These are phyloP conservation scores for Pythium oligandrum DNA, from an alignment of 352 stramenopile species.

Conservation along the genomic window DNA sequence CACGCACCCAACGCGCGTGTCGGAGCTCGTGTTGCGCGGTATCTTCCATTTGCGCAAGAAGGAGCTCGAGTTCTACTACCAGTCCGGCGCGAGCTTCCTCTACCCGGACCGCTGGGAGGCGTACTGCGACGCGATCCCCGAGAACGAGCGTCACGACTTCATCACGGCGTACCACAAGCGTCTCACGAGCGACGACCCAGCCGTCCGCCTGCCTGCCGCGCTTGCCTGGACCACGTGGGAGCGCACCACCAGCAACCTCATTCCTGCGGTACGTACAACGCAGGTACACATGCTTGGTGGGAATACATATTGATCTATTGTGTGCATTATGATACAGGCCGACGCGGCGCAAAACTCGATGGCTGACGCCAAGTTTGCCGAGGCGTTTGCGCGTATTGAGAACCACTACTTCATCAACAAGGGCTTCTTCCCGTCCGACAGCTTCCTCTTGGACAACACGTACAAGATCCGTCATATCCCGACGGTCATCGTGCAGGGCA, in stretches of 20 bases:
- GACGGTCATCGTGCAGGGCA: conserved; percentile 88
- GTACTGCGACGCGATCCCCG: conserved; percentile 84
- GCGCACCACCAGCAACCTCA: conserved; percentile 81
- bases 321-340: conserved; percentile 16
- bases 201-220: conserved; percentile 73
- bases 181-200: conserved; percentile 84
- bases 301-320: conserved; percentile 4
- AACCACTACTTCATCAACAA: conserved; percentile 92
- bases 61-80: conserved; percentile 94
- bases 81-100: conserved; percentile 82
- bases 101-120: conserved; percentile 90
- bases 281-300: not conserved
- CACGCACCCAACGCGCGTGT: conserved; percentile 75
- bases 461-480: conserved; percentile 91
- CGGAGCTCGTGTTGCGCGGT: conserved; percentile 88
- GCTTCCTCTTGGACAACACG: conserved; percentile 87
- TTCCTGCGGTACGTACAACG: conserved; percentile 36
- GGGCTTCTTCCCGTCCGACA: conserved; percentile 85
- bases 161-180: conserved; percentile 87
- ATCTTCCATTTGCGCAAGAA: conserved; percentile 90
- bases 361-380: conserved; percentile 74
- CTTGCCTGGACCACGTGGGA: conserved; percentile 92
- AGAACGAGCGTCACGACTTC: conserved; percentile 77
- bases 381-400: conserved; percentile 91
- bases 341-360: conserved; percentile 76